These are phyloP conservation scores for Ophiostoma sp. DNA, from an alignment of 2,329 filamentous ascomycete genomes.

Conservation along the genomic window DNA sequence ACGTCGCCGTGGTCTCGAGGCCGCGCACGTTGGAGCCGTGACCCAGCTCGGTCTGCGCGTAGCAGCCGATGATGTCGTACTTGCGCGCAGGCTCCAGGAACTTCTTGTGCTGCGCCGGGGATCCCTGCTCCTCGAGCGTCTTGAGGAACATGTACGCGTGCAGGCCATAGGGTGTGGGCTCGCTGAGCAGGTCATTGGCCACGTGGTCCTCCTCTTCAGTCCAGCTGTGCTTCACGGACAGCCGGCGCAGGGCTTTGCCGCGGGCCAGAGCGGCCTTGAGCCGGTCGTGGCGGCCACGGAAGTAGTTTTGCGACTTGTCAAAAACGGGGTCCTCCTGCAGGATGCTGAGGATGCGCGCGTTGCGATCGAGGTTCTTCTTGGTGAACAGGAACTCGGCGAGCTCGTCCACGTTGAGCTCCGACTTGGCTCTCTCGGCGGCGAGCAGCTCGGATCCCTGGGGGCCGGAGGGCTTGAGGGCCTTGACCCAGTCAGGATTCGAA, in stretches of 20 bases:
- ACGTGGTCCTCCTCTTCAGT: slow-evolving; percentile 54
- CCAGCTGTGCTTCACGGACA: slow-evolving; percentile 64
- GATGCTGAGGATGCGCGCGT: slow-evolving; percentile 56
- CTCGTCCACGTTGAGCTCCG: slow-evolving; percentile 60
- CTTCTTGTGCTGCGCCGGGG: slow-evolving; percentile 64
- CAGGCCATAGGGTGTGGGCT: slow-evolving; percentile 65
- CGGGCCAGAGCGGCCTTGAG: slow-evolving; percentile 65
- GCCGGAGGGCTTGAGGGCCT: slow-evolving; percentile 42
- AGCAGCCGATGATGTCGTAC: slow-evolving; percentile 71
- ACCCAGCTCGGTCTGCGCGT: slow-evolving; percentile 74
- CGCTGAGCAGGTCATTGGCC: slow-evolving; percentile 64
- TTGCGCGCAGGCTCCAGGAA: slow-evolving; percentile 64
- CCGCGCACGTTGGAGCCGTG: slow-evolving; percentile 73
- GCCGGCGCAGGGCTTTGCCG: slow-evolving; percentile 62
- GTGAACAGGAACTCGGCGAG: slow-evolving; percentile 66
- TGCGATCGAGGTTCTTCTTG: slow-evolving; percentile 56
- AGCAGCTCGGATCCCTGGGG: slow-evolving; percentile 66
- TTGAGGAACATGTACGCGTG: slow-evolving; percentile 52
- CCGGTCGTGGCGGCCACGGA: slow-evolving; percentile 61
- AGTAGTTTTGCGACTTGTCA: slow-evolving; percentile 74
- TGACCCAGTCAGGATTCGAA: slow-evolving; percentile 28
- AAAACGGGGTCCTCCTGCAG: slow-evolving; percentile 64
- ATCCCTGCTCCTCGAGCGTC: slow-evolving; percentile 66
- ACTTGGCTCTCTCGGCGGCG: slow-evolving; percentile 60
- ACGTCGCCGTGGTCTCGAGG: slow-evolving; percentile 66